Conservation (phyloP, 2,329 filamentous ascomycete species). For the Sporothrix humicola region DNA sequence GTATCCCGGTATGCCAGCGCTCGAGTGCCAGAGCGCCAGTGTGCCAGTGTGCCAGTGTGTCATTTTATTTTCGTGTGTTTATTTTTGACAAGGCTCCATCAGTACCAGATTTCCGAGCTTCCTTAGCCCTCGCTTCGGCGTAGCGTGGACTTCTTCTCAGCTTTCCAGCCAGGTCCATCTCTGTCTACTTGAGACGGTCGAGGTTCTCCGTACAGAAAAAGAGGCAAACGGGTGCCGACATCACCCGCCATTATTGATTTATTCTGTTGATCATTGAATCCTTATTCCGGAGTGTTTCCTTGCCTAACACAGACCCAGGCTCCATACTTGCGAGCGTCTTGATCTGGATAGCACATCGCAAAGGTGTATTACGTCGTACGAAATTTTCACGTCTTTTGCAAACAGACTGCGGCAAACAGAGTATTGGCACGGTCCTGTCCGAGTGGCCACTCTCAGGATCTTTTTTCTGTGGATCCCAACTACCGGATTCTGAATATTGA, state of each 20-base stretch:
- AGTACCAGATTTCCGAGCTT: not conserved
- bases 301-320: not conserved
- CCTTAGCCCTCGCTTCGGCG: not conserved
- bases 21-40: no score
- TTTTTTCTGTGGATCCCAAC: slow-evolving; percentile 5
- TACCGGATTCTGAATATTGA: not conserved
- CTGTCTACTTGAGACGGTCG: slow-evolving; percentile 2
- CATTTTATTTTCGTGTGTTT: not conserved
- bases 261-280: not conserved
- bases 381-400: not conserved
- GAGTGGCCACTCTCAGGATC: not conserved
- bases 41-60: not conserved
- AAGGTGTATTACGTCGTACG: no score
- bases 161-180: not conserved
- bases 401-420: no score
- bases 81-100: slow-evolving; percentile 16
- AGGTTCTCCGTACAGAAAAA: not conserved
- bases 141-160: no score
- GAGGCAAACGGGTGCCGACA: not conserved
- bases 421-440: not conserved
- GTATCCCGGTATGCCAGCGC: no score
- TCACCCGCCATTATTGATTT: not conserved
- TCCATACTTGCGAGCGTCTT: slow-evolving; percentile 4
- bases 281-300: not conserved
- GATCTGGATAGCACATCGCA: slow-evolving; percentile 7